Base-by-base conservation (phyloP, 768 basidiomycete species). In the Lentinus brumalis region DNA sequence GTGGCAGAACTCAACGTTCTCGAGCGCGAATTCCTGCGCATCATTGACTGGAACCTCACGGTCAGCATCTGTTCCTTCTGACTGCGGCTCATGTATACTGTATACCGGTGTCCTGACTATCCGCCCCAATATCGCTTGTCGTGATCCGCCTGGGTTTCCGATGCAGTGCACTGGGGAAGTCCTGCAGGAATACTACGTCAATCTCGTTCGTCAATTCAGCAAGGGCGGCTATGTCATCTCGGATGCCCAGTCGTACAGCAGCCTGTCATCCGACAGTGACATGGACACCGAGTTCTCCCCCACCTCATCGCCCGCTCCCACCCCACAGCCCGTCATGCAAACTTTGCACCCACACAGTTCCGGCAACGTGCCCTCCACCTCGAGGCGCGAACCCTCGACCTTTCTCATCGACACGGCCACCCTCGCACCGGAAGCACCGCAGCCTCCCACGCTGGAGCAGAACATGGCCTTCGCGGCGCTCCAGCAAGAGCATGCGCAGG, bases 31-130 rank as follows among this genome's bases (percentile, higher is more conserved):
- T 95, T 99, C 74, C 84, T 98, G 53, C 81, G 81, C 58, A 87
- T 88, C 71, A 94, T 97, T 59, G 94, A 97, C 70, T 99, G 97
- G 96, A 83, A 88, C 68, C 80, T 99, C 72, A 93, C 87, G 79
- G 96, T 97, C 77, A 84, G 88, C 76, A 76, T 56, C 59, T 15
- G 57, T 56, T 50, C n/a, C 51, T 49, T 41, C 52, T 44, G 9
- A 7, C 41, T 52, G 44, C 35, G 49, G 5, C 35, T 30, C 32
- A 45, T 21, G 18, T 21, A 8, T 26, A 29, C 35, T 9, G 8
- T 21, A 18, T 49, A 29, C 21, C 46, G 8, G 14, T 44, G 5
- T 18, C 46, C 46, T 49, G 11, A 12, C 46, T 21, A 1, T 26
- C 2, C 42, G 4, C 50, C 18, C 50, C 31, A n/a, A 40, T 35